Base-by-base conservation (phyloP, 768 basidiomycete genomes). In the Agaricus blazei region DNA sequence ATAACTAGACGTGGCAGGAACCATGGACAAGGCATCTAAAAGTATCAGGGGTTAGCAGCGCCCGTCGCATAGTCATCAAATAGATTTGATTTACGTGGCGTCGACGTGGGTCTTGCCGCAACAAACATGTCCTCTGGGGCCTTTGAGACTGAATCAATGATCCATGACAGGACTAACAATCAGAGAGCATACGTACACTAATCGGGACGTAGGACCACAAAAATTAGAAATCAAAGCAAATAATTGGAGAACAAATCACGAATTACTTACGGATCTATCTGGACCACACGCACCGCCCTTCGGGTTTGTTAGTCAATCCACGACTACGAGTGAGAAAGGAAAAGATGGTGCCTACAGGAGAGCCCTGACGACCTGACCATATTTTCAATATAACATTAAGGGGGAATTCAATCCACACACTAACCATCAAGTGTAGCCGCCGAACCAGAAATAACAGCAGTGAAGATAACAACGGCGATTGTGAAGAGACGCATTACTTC, bases 1-100 rank as follows among this genome's bases (percentile, higher is more conserved):
- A 37, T 43, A 15, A 37, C 44, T 52, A 52, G 34, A 52, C 52
- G 9, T 52, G 52, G 31, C 52, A 52, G 27, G 52, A 52, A 23
- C 52, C 52, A 24, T 52, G 52, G n/a, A 43, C 42, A 14, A 52
- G 43, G 12, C 52, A 52, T 12, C 52, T 52, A 7, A 41, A 41
- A 41, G 12, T 19, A 15, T 1, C 4, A 4, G 19, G 5, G 15
- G 11, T 14, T 9, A 34, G 4, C 14, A 15, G 37, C 9, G 37
- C 9, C 31, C 40, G 14, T 15, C 9, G 28, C 9, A 15, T 15
- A 15, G 4, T 3, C 7, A 15, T 5, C 44, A 34, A 12, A 4
- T 24, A 28, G 14, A 45, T 9, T 23, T 12, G 9, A 28, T 43
- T 37, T 29, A 52, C 52, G 42, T 45, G 26, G 42, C 52, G 5